These are phyloP conservation scores for Salix exigua DNA, from an alignment of 345 rosid species.

Conservation along the genomic window DNA sequence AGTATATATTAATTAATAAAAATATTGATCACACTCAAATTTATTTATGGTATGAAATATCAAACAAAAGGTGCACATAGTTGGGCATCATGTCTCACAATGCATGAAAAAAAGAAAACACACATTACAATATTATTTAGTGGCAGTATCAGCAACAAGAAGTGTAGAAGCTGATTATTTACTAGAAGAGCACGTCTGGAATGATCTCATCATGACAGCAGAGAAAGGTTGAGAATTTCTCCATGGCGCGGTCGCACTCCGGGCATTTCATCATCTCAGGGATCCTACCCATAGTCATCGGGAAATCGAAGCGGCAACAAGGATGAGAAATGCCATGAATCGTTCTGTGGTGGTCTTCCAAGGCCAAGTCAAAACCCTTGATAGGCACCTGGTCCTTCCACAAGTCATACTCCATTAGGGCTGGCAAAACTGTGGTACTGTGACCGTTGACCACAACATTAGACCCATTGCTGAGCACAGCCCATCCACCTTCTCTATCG, in stretches of 20 bases:
- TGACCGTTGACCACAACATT: constrained; percentile 52
- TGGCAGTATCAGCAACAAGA: neutral
- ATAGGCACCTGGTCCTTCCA: constrained; percentile 57
- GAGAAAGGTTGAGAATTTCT: constrained; percentile 54
- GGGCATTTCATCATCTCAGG: constrained; percentile 71
- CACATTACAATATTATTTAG: no score
- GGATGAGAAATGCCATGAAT: constrained; percentile 44
- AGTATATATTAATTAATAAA: no score
- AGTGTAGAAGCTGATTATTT: neutral
- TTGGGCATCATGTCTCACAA: no score
- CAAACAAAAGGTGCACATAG: no score
- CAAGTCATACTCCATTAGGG: constrained; percentile 51
- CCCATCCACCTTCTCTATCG: constrained; percentile 83
- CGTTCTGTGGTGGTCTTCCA: constrained; percentile 54
- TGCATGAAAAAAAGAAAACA: no score
- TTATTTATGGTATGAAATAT: no score
- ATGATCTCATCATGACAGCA: constrained; percentile 70
- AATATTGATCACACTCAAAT: no score
- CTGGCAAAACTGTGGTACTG: constrained; percentile 43
- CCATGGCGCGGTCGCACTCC: constrained; percentile 70
- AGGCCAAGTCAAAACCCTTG: constrained; percentile 58
- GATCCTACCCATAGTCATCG: constrained; percentile 45
- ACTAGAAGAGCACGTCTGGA: neutral
- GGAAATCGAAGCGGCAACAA: constrained; percentile 76
- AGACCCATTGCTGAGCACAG: constrained; percentile 62